A percentile compares a stretch with the other conserved stretches of the same genome.
These are phyloP conservation scores for Hypomyces rosellus DNA, from an alignment of 2,329 filamentous ascomycete species.

Conservation along the genomic window DNA sequence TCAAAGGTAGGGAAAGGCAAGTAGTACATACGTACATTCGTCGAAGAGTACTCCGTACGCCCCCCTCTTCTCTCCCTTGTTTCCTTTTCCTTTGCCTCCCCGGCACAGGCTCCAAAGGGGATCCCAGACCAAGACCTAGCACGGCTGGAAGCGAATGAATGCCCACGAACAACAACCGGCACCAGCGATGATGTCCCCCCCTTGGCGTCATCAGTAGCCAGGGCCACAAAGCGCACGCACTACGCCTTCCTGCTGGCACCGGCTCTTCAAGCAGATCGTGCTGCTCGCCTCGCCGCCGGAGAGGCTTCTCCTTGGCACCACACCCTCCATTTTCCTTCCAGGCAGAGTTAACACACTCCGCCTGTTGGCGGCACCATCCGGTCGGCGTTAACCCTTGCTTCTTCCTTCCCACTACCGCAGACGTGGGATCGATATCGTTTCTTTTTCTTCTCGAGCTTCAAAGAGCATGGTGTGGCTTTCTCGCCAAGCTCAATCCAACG, in stretches of 20 bases:
- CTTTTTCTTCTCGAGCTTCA: neutral
- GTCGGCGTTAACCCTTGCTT: neutral
- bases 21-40: neutral
- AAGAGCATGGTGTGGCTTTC: neutral
- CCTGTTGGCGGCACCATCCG: conserved; percentile 1
- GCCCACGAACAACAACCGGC: conserved; percentile 7
- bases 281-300: conserved; percentile 4
- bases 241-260: neutral
- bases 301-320: neutral
- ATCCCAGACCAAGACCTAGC: neutral
- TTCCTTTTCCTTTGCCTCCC: neutral
- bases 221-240: conserved; percentile 4
- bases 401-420: neutral
- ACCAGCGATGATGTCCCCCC: conserved; percentile 2
- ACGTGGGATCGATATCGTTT: neutral
- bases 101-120: neutral
- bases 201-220: conserved; percentile 7
- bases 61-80: neutral
- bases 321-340: neutral
- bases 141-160: conserved; percentile 9
- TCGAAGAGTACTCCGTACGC: neutral
- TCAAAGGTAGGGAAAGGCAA: neutral
- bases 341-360: neutral
- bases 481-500: neutral
- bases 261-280: conserved; percentile 10